Percentiles rank a stretch among this genome's conserved stretches.
Conservation (phyloP, 192 early-diverging fungal genomes). For the Mortierella claussenii region DNA sequence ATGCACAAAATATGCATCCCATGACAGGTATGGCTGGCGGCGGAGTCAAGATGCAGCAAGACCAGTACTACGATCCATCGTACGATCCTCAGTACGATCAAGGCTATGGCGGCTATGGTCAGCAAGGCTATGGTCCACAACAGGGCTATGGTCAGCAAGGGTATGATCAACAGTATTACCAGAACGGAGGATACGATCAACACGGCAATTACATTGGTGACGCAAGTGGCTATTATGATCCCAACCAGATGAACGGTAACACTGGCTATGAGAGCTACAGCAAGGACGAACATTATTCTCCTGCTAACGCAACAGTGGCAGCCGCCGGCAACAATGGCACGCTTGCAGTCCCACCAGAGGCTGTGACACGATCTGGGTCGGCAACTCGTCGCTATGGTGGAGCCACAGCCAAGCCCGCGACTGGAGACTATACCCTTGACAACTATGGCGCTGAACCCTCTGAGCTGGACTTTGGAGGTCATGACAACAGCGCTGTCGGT, state of each 20-base stretch:
- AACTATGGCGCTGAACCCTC: slow-evolving; percentile 27
- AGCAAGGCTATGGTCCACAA: slow-evolving; percentile 20
- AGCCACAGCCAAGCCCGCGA: neutral
- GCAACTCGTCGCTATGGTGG: slow-evolving; percentile 4
- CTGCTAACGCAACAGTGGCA: neutral
- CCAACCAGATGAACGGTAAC: neutral
- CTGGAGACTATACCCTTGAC: slow-evolving; percentile 17
- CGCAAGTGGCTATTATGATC: slow-evolving; percentile 12
- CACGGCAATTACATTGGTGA: slow-evolving; percentile 23
- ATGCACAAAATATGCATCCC: slow-evolving; percentile 28
- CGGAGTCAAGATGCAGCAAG: slow-evolving; percentile 3
- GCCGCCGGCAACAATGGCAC: neutral
- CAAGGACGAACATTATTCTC: neutral
- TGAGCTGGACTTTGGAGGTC: slow-evolving; percentile 36
- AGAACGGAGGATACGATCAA: slow-evolving; percentile 34
- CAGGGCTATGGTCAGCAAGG: slow-evolving; percentile 26
- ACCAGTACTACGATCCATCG: slow-evolving; percentile 11
- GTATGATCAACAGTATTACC: slow-evolving; percentile 24
- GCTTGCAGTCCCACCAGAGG: slow-evolving; percentile 8
- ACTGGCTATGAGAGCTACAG: slow-evolving; percentile 9
- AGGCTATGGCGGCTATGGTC: slow-evolving; percentile 7
- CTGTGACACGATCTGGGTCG: slow-evolving; percentile 1
- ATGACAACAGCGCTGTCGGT: neutral
- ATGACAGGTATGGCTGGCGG: slow-evolving; percentile 13
- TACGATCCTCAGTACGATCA: slow-evolving; percentile 5